Conservation (phyloP, 441 rosid genomes). For the Pelargonium citronellum region DNA sequence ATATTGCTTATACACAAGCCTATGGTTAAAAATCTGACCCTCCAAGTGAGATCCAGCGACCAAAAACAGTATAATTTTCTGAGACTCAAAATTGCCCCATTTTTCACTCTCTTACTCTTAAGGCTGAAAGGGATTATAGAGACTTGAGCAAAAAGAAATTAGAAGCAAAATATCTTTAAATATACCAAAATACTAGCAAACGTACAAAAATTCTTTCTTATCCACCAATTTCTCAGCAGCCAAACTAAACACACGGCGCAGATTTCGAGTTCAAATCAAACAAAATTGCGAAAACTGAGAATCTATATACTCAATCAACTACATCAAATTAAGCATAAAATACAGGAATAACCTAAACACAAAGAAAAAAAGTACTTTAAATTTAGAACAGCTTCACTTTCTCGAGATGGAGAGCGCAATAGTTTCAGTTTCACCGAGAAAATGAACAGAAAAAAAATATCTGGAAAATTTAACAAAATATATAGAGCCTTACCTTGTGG, state of each 20-base stretch:
- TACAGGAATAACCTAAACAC: background rate
- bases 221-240: slow-evolving; percentile 7
- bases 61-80: background rate
- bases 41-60: slow-evolving; percentile 4
- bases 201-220: background rate
- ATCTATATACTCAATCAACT: background rate
- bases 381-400: slow-evolving; percentile 9
- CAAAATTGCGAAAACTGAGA: background rate
- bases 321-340: background rate
- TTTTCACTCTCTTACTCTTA: too few species aligned
- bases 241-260: background rate
- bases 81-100: background rate
- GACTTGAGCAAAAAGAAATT: background rate
- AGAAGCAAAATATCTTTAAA: background rate
- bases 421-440: slow-evolving; percentile 17
- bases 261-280: background rate
- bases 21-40: background rate
- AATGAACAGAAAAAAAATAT: slow-evolving; percentile 9
- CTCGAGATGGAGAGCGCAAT: background rate
- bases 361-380: background rate
- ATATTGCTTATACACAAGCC: background rate
- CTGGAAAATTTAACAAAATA: background rate
- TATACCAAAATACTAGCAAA: background rate
- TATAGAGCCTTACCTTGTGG: slow-evolving; percentile 6
- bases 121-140: background rate